Conservation (phyloP, 1,284 basidiomycete species). For the Laetiporus sulphureus region DNA sequence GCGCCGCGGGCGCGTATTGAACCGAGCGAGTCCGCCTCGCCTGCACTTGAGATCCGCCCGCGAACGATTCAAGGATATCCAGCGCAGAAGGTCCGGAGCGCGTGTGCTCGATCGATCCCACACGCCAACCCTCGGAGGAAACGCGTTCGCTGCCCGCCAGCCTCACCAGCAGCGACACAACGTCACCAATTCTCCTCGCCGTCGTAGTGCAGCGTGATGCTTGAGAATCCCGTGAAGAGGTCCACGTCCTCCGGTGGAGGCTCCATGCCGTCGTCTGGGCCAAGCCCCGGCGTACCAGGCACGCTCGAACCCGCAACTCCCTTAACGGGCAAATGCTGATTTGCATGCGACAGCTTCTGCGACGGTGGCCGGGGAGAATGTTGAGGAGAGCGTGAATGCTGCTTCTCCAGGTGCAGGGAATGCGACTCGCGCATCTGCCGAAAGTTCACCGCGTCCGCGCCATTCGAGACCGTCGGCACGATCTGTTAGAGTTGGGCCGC, state of each 20-base stretch:
- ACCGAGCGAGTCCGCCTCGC: too few relatives aligned
- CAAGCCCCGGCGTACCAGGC: constrained; percentile 38
- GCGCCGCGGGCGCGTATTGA: too few relatives aligned
- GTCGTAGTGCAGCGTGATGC: constrained; percentile 83
- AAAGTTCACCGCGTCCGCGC: constrained; percentile 86
- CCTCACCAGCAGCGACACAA: neutral
- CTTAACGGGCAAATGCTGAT: constrained; percentile 18
- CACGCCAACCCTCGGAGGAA: neutral
- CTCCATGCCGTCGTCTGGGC: constrained; percentile 46
- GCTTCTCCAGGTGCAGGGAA: constrained; percentile 81
- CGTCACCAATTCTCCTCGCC: constrained; percentile 38
- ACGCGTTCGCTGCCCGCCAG: neutral
- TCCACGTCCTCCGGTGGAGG: constrained; percentile 34
- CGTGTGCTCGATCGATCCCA: neutral
- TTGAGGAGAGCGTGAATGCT: constrained; percentile 18
- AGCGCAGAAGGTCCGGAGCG: too few relatives aligned
- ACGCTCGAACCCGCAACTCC: constrained; percentile 30
- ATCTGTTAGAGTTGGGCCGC: constrained; percentile 43
- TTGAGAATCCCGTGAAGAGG: constrained; percentile 80
- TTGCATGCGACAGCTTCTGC: neutral
- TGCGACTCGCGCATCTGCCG: constrained; percentile 85
- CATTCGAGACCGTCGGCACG: constrained; percentile 77
- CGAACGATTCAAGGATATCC: too few relatives aligned
- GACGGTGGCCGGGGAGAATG: constrained; percentile 21
- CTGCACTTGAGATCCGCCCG: too few relatives aligned